Evolutionary conservation across 2,329 filamentous ascomycete species (phyloP), one percentile per base, ranked within the genome.

Genomic region (Ophiostoma populinum): DNA sequence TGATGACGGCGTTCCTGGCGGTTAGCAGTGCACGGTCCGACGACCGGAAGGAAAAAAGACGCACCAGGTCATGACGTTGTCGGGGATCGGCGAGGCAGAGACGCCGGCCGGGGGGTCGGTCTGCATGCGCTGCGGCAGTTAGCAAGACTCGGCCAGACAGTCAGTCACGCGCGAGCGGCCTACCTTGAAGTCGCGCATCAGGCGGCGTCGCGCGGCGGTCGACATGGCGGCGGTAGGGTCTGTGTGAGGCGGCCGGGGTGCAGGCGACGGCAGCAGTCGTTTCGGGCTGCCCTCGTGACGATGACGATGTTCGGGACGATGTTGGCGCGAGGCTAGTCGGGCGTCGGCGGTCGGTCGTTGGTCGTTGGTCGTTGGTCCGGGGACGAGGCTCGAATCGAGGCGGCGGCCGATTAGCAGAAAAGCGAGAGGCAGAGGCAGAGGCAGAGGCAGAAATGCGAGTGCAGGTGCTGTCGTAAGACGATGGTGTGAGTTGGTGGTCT

Each of bases 121-220:
- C 63, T 98, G 90, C 87, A 98, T 98, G 58, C 90, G 85, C 86
- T 93, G 53, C 36, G 39, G 10, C 2, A 6, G 17, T 35, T 19
- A 27, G 33, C 24, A 32, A 10, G 2, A 18, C 22, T n/a, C n/a
- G n/a, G n/a, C n/a, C n/a, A n/a, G n/a, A n/a, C n/a, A n/a, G n/a
- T n/a, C n/a, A n/a, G 22, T 6, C 22, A 24, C 4, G 22, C 5
- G n/a, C n/a, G 19, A 22, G 15, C 17, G 16, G 43, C 43, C 9
- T 37, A 92, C 85, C 80, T 95, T 95, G 72, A 95, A 95, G 65
- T 95, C 90, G 56, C 90, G 81, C 90, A 98, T 95, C 57, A 98
- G 67, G 54, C 90, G 83, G 55, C 90, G 81, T 55, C 90, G 80
- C 47, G 90, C 90, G 47, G 87, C 80, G 44, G 90, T 95, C 50